Evolutionary conservation across 2,329 filamentous ascomycete species (phyloP), one percentile per base, ranked within the genome.

Genomic region (Scedosporium boydii): DNA sequence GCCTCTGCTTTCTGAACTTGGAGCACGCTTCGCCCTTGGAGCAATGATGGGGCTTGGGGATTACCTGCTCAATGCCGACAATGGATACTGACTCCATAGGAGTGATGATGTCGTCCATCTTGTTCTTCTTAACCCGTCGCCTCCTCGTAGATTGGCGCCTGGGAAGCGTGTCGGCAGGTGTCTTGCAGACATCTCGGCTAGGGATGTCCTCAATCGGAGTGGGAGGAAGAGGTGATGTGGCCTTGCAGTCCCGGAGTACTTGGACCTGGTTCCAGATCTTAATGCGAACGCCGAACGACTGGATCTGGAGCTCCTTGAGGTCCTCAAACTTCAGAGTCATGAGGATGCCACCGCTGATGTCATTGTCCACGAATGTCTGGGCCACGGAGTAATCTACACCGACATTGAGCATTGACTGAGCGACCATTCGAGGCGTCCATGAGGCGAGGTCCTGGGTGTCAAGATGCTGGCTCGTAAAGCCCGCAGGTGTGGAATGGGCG

Each of bases 281-380:
- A 67, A 89, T 91, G 64, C 90, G 82, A 68, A 93, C 88, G 53
- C 90, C 90, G 70, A 95, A 93, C 1, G 90, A 93, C 64, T 83
- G 80, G 62, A 95, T 93, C 67, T 87, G 87, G 18, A 95, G 81
- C 74, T 95, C 90, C 72, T 88, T 88, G 63, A 95, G 77, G 69
- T 95, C 93, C 66, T 96, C 91, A 68, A 93, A 93, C 71, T 96
- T 92, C 53, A 99, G 78, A n/a, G 93, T 92, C 60, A 96, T 86
- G 21, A 98, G 78, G 62, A 98, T 90, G 4, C 86, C 82, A 14
- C 93, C 93, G 27, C 88, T 91, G 73, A 99, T 97, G 71, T 99
- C 93, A 73, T 99, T 96, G 69, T 89, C 84, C 65, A 93, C 82
- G 70, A 99, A 97, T 68, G 89, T 90, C 69, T 96, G 87, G 10